Conservation (phyloP, 441 rosid species). For the Jatropha multifida region DNA sequence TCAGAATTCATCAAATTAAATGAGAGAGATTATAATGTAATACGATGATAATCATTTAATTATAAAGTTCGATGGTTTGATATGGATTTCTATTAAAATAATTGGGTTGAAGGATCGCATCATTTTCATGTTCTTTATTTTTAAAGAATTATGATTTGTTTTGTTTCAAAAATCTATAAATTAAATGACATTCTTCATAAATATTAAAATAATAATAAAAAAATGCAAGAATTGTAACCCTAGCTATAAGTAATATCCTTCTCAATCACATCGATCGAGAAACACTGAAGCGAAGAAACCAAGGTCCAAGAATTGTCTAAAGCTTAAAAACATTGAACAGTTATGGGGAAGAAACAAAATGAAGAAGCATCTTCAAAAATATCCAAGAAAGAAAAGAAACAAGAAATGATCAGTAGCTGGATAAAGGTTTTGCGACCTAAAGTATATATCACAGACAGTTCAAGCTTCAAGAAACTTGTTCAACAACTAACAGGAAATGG, state of each 20-base stretch:
- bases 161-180: neutral
- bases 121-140: slow-evolving; percentile 24
- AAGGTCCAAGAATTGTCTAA: neutral
- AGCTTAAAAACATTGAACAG: neutral
- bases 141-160: slow-evolving; percentile 17
- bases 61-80: neutral
- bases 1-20: neutral
- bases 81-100: slow-evolving; percentile 11
- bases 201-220: no score
- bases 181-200: no score
- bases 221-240: no score
- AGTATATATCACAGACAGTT: slow-evolving; percentile 40
- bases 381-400: slow-evolving; percentile 29
- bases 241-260: neutral
- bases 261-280: neutral
- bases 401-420: slow-evolving; percentile 18
- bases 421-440: slow-evolving; percentile 35
- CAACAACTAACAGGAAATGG: slow-evolving; percentile 46
- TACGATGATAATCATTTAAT: neutral
- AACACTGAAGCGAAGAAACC: neutral
- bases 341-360: slow-evolving; percentile 33
- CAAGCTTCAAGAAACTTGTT: slow-evolving; percentile 44
- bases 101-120: slow-evolving; percentile 15
- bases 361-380: slow-evolving; percentile 15
- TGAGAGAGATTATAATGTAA: slow-evolving; percentile 2